Evolutionary conservation across 306 rosid genomes (phyloP).

Genomic region (Fragaria ananassa): DNA sequence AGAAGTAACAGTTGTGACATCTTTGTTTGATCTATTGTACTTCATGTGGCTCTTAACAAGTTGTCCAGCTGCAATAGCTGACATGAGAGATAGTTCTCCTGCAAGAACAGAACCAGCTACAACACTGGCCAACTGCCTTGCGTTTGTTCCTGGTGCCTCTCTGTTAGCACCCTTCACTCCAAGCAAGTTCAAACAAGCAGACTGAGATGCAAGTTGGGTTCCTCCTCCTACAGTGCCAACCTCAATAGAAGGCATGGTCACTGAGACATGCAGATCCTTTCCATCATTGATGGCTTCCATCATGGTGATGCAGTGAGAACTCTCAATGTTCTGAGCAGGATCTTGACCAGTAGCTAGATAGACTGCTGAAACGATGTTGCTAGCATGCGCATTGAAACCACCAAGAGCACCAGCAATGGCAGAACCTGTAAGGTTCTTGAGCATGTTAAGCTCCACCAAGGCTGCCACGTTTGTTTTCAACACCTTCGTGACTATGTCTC

Average conservation of each 20-base stretch:
- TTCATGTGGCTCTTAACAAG: no score
- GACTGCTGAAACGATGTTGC: conserved; percentile 75
- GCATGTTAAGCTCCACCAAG: conserved; percentile 84
- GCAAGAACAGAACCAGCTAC: no score
- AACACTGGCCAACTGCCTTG: no score
- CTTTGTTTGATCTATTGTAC: no score
- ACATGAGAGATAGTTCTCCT: no score
- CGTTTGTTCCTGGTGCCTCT: no score
- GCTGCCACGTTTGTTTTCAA: conserved; percentile 76
- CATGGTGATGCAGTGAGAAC: conserved; percentile 90
- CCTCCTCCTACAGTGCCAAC: conserved; percentile 94
- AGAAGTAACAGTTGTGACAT: no score
- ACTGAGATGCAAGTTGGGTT: conserved; percentile 35
- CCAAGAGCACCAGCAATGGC: conserved; percentile 94
- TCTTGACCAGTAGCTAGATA: conserved; percentile 93
- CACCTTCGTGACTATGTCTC: conserved; percentile 73
- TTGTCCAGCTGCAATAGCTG: no score
- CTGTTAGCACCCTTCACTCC: no score
- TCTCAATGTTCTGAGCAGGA: conserved; percentile 90
- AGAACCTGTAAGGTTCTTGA: conserved; percentile 81
- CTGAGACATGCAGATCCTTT: conserved; percentile 78
- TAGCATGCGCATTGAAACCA: conserved; percentile 93
- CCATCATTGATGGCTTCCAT: conserved; percentile 79
- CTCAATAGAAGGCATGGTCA: conserved; percentile 90
- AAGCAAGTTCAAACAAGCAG: background rate